These are phyloP conservation scores for Claviceps pazoutovae DNA, from an alignment of 2,329 filamentous ascomycete species.

Conservation along the genomic window DNA sequence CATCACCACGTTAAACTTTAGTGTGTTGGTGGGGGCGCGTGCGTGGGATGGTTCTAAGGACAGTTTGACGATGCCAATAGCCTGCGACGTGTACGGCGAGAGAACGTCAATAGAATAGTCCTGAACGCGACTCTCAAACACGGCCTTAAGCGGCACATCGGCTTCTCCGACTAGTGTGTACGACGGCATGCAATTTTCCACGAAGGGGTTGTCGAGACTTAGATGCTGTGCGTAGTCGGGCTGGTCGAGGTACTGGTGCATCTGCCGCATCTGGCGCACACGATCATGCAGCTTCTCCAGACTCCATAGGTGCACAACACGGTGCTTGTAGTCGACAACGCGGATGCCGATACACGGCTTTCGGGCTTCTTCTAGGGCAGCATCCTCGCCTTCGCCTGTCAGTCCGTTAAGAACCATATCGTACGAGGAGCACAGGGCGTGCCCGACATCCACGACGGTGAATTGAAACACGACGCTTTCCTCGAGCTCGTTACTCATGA, in stretches of 20 bases:
- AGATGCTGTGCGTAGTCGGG: conserved; percentile 92
- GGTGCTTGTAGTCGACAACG: conserved; percentile 79
- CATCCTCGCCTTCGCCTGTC: conserved; percentile 69
- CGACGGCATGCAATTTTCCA: conserved; percentile 78
- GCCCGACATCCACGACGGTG: conserved; percentile 75
- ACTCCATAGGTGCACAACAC: conserved; percentile 85
- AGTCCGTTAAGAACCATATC: conserved; percentile 91
- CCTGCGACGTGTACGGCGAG: conserved; percentile 83
- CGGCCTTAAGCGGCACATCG: conserved; percentile 80
- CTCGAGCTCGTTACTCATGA: conserved; percentile 94
- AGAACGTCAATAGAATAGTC: conserved; percentile 85
- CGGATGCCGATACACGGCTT: conserved; percentile 88
- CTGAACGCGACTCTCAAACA: conserved; percentile 88
- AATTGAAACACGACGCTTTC: conserved; percentile 93
- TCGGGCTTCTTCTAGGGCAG: conserved; percentile 61
- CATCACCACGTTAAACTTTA: conserved; percentile 99
- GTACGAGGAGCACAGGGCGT: conserved; percentile 83
- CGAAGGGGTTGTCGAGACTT: conserved; percentile 83
- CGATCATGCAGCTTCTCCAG: conserved; percentile 81
- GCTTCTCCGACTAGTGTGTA: conserved; percentile 89
- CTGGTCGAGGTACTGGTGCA: conserved; percentile 91
- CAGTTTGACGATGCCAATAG: conserved; percentile 78
- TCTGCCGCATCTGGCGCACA: conserved; percentile 83
- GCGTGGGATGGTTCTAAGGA: conserved; percentile 89
- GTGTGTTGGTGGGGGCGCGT: conserved; percentile 75